These are phyloP conservation scores for Trichoderma aggressivum DNA, from an alignment of 2,329 filamentous ascomycete genomes.

Conservation along the genomic window DNA sequence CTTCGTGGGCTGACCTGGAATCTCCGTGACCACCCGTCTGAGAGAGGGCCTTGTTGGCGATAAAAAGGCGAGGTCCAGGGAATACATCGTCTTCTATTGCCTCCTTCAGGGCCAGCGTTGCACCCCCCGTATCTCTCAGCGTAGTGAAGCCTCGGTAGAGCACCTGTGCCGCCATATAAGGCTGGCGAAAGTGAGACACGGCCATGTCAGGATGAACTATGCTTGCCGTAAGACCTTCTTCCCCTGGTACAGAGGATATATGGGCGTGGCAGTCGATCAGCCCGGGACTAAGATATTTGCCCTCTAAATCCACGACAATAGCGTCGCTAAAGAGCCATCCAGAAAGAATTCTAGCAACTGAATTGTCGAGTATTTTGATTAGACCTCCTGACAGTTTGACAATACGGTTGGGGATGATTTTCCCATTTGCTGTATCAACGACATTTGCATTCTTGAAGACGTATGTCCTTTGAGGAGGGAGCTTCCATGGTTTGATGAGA, in stretches of 20 bases:
- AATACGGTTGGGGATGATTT: conserved; percentile 27
- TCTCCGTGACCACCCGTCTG: conserved; percentile 60
- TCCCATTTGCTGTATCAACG: conserved; percentile 38
- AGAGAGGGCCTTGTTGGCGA: conserved; percentile 50
- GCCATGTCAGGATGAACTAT: conserved; percentile 30
- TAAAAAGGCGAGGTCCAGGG: conserved; percentile 54
- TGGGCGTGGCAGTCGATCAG: conserved; percentile 36
- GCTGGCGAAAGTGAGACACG: conserved; percentile 43
- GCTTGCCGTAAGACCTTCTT: conserved; percentile 26
- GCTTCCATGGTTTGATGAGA: conserved; percentile 36
- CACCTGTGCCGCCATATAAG: conserved; percentile 48
- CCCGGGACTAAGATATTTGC: conserved; percentile 32
- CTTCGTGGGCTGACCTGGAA: conserved; percentile 41
- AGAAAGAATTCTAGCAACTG: too few species aligned
- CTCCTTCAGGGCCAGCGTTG: conserved; percentile 51
- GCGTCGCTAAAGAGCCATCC: too few species aligned
- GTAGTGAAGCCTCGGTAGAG: conserved; percentile 57
- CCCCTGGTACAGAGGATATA: conserved; percentile 30
- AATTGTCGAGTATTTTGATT: conserved; percentile 31
- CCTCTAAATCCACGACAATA: conserved; percentile 25
- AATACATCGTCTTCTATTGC: conserved; percentile 55
- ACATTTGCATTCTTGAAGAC: conserved; percentile 44
- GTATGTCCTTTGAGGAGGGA: conserved; percentile 31
- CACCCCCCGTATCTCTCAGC: conserved; percentile 57
- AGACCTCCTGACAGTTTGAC: conserved; percentile 37